Base-by-base conservation (phyloP, 1,284 basidiomycete genomes). In the Tilletiopsis washingtonensis region DNA sequence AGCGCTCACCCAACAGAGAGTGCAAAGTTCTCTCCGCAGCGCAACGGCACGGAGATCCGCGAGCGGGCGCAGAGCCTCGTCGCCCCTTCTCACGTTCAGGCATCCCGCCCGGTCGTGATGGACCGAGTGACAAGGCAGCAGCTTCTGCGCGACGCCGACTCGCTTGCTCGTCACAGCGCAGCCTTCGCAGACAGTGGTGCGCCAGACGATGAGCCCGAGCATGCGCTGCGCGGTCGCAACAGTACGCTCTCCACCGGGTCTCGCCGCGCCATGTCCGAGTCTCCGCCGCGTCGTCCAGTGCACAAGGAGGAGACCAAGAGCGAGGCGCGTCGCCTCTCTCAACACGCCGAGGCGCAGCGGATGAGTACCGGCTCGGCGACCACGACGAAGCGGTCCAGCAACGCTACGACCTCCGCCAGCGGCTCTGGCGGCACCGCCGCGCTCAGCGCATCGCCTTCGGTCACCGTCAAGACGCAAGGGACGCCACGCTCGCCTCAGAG, bases 401-500 rank as follows among this genome's bases (percentile, higher is more conserved):
- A 34, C 29, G 29, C 9, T 9, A 9, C 29, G 29, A n/a, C 29
- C 9, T 9, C 9, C 9, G 29, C 9, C 9, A 34, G 29, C 29
- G 29, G 29, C 9, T 34, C 29, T 9, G 29, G 29, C 9, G 29
- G 29, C 29, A 34, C 29, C n/a, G 29, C 9, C n/a, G 29, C 29
- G 29, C n/a, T 34, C 29, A 34, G 62, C 45, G 63, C 62, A 4
- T 62, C 61, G 3, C 63, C 61, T 19, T 64, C 59, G n/a, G 58
- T 51, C 1, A 65, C 63, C 12, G 54, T 54, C 49, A 63, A 64
- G 54, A 64, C 63, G 43, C 59, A 57, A 2, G 61, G 63, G 47
- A 61, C 61, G 41, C 63, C 61, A 34, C 49, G 61, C 29, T 65
- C 61, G 39, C 53, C 53, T 11, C n/a, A 46, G n/a, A 26, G 2